Evolutionary conservation across 257 asterid genomes (phyloP).

Genomic region (Scutellaria baicalensis): DNA sequence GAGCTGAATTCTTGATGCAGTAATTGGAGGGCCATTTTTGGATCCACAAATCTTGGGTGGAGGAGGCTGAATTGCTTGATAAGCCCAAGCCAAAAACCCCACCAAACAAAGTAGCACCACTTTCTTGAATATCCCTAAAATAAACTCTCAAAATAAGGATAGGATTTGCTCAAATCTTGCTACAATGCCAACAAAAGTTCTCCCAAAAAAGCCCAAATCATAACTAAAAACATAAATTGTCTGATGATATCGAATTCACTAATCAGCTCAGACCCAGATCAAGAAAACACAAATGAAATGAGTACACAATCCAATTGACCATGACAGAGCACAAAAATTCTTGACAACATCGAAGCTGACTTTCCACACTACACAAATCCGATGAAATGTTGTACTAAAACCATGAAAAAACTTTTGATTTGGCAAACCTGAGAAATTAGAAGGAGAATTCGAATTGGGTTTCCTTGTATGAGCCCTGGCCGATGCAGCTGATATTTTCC

Average conservation of each 20-base stretch:
- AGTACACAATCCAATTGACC: neutral
- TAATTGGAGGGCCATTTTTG: slow-evolving; percentile 49
- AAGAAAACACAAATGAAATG: neutral
- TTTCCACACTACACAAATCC: neutral
- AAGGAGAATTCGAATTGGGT: slow-evolving; percentile 29
- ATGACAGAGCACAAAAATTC: neutral
- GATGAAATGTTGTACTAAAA: neutral
- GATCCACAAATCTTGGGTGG: slow-evolving; percentile 59
- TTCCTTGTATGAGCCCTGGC: slow-evolving; percentile 67
- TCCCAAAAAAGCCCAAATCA: neutral
- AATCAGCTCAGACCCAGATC: neutral
- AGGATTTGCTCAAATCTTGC: neutral
- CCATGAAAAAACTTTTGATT: too few relatives aligned
- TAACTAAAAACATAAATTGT: neutral
- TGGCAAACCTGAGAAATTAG: slow-evolving; percentile 34
- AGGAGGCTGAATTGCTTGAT: slow-evolving; percentile 56
- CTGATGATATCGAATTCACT: neutral
- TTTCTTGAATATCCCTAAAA: slow-evolving; percentile 57
- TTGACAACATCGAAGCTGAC: neutral
- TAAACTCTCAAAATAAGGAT: neutral
- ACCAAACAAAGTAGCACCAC: slow-evolving; percentile 35
- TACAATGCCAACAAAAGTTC: neutral
- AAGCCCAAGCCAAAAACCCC: slow-evolving; percentile 65
- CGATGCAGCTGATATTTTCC: slow-evolving; percentile 62
- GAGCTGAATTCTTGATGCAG: slow-evolving; percentile 66